Evolutionary conservation across 1,139 yeast species (phyloP), one percentile per base, ranked within the genome.

Genomic region (Magnusiomyces suaveolens): DNA sequence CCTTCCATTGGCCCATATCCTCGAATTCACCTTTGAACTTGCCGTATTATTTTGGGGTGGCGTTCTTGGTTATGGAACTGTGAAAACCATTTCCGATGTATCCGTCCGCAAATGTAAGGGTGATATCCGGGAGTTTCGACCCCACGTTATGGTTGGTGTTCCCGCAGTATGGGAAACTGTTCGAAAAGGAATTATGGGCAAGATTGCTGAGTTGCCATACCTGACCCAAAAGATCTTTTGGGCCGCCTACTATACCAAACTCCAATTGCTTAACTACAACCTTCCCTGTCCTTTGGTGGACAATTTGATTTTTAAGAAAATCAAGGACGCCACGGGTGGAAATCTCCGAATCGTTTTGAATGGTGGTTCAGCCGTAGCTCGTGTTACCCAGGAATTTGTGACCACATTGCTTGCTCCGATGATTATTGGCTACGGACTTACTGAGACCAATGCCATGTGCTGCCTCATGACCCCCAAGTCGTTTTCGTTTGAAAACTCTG

Each of bases 131-230:
- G 89, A 86, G 67, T 87, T 88, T 72, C 78, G 81, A 69, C 99
- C 99, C 59, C 85, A 96, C 12, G 73, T 92, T 62, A 87, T 92
- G 96, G 96, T 89, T 60, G 98, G 96, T 69, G 98, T 94, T 56
- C 97, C 98, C 18, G 96, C 98, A 1, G 97, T 92, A 54, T 94
- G 97, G 96, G 99, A 92, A 75, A 79, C 85, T 33, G 88, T 92
- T 58, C 84, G 95, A 72, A 92, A 92, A 75, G 99, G 98, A 56
- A 86, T 92, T 57, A 63, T 87, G 60, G 79, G 81, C 54, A 90
- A 90, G 73, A 78, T 94, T 59, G 75, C 76, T 61, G 80, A 81
- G 63, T 78, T 78, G 65, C 87, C 96, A 16, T 64, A 81, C 18
- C 62, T 84, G 41, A 77, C 81, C 46, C 96, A 89, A 72, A 86